A percentile compares a stretch with the other conserved stretches of the same genome.
These are phyloP conservation scores for Dothistroma septosporum DNA, from an alignment of 2,329 filamentous ascomycete genomes.

Conservation along the genomic window DNA sequence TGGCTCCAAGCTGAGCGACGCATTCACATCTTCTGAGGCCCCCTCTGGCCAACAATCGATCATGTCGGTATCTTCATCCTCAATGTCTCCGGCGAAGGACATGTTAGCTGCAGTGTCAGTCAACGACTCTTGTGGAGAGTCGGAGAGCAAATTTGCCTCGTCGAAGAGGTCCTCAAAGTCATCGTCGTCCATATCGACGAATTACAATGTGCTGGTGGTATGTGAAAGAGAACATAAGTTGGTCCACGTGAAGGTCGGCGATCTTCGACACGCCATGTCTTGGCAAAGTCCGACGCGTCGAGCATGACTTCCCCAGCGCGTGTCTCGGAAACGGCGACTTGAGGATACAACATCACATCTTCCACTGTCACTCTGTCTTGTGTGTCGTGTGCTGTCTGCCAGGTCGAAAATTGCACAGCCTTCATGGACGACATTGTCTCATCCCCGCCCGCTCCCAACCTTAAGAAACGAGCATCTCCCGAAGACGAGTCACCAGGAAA, in stretches of 20 bases:
- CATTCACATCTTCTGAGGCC: background rate
- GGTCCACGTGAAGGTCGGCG: background rate
- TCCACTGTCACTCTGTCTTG: background rate
- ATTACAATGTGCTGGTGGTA: background rate
- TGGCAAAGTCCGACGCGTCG: background rate
- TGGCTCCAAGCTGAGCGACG: background rate
- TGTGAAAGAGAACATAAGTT: slow-evolving; percentile 2
- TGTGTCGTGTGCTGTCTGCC: background rate
- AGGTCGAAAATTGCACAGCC: background rate
- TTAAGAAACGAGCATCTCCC: slow-evolving; percentile 27
- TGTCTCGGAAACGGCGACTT: background rate
- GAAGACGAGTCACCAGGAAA: slow-evolving; percentile 24
- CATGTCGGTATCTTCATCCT: background rate
- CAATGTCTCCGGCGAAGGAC: slow-evolving; percentile 7
- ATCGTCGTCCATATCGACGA: slow-evolving; percentile 21
- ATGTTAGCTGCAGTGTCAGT: slow-evolving; percentile 19
- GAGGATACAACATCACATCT: background rate
- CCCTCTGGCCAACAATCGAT: background rate
- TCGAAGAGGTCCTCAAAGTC: slow-evolving; percentile 29
- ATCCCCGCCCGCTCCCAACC: slow-evolving; percentile 25
- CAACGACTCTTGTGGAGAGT: slow-evolving; percentile 25
- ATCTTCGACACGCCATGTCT: background rate
- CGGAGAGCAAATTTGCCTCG: slow-evolving; percentile 17
- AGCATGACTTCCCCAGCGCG: background rate
- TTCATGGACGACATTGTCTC: slow-evolving; percentile 33